Percentiles rank a stretch among this genome's conserved stretches.
Conservation (phyloP, 163 green algal genomes). For the Volvox carteri region DNA sequence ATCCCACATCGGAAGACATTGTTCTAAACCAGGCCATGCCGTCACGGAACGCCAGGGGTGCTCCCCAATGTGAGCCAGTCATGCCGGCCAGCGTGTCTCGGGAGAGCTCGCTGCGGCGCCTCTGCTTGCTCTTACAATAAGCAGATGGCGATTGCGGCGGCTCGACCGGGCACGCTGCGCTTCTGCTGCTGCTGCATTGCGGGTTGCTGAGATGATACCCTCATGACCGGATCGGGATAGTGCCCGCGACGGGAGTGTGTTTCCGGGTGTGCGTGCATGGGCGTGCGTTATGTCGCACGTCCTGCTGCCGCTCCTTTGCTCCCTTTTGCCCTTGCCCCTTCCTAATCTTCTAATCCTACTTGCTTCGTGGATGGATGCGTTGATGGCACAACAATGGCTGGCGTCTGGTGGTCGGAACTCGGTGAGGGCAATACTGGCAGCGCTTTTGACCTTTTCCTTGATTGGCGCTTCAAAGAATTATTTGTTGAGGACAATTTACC, state of each 20-base stretch:
- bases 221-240: constrained; percentile 53
- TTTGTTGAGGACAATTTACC: too few relatives aligned
- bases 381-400: too few relatives aligned
- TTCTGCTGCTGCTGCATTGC: background rate
- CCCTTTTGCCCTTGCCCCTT: background rate
- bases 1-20: background rate
- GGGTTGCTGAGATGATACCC: constrained; percentile 51
- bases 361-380: background rate
- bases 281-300: background rate
- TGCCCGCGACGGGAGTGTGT: constrained; percentile 51
- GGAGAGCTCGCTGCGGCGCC: background rate
- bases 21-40: constrained; percentile 10
- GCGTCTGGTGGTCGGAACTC: too few relatives aligned
- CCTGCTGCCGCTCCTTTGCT: background rate
- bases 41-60: constrained; percentile 39
- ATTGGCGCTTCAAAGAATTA: too few relatives aligned
- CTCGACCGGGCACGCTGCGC: background rate
- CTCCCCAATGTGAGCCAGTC: constrained; percentile 16
- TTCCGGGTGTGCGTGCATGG: constrained; percentile 2
- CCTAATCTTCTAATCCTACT: background rate
- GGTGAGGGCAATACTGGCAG: too few relatives aligned
- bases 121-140: background rate
- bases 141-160: background rate
- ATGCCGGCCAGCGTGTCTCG: background rate
- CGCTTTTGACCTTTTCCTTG: too few relatives aligned